Conservation (phyloP, 176 grass and related monocot genomes). For the Puya raimondii region DNA sequence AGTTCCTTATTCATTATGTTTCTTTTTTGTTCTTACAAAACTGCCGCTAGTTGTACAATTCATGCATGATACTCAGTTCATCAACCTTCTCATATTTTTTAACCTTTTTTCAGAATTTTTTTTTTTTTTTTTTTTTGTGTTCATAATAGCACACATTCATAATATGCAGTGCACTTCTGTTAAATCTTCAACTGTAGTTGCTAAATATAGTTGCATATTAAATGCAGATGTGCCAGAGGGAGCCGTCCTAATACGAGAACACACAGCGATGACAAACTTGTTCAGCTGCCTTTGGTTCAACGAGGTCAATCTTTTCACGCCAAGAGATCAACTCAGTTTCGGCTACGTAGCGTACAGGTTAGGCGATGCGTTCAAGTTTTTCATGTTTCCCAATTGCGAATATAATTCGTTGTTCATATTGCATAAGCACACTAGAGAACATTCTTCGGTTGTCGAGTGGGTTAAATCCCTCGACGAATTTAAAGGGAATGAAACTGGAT, state of each 20-base stretch:
- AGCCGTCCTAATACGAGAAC: slow-evolving; percentile 83
- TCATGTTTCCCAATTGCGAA: slow-evolving; percentile 99
- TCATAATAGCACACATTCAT: too few relatives aligned
- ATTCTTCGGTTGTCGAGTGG: slow-evolving; percentile 88
- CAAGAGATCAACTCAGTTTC: slow-evolving; percentile 95
- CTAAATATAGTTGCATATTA: too few relatives aligned
- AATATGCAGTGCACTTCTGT: too few relatives aligned
- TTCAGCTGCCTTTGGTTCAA: slow-evolving; percentile 99
- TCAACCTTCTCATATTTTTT: too few relatives aligned
- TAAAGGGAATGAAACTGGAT: slow-evolving; percentile 41
- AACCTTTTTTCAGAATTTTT: too few relatives aligned
- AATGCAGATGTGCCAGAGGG: slow-evolving; percentile 87
- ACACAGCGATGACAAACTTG: slow-evolving; percentile 61
- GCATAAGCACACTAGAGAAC: slow-evolving; percentile 81
- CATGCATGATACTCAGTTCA: too few relatives aligned
- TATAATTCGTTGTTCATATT: slow-evolving; percentile 92
- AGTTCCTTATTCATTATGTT: too few relatives aligned
- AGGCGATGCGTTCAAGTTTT: slow-evolving; percentile 48
- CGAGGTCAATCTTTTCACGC: slow-evolving; percentile 90
- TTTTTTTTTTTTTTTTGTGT: too few relatives aligned
- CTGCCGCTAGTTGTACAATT: too few relatives aligned
- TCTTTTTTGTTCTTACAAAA: too few relatives aligned
- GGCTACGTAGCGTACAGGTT: slow-evolving; percentile 66
- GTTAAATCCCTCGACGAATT: slow-evolving; percentile 78
- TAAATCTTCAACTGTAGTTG: too few relatives aligned